Evolutionary conservation across 2,329 filamentous ascomycete genomes (phyloP).

Genomic region (Amauroascus niger): DNA sequence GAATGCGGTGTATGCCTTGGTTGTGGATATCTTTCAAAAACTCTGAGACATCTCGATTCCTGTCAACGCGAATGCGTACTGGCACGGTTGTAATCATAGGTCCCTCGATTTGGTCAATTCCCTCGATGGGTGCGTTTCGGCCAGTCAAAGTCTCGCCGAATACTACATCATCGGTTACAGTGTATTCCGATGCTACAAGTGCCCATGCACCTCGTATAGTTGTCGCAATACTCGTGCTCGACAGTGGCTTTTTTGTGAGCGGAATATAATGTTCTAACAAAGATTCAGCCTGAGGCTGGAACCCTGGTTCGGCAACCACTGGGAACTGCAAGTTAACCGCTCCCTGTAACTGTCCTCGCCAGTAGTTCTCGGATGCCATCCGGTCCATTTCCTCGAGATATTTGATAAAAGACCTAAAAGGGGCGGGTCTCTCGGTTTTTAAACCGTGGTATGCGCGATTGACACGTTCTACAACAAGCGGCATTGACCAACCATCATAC

Average conservation of each 20-base stretch:
- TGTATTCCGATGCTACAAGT: slow-evolving; percentile 9
- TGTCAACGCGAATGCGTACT: slow-evolving; percentile 30
- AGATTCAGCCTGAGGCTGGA: slow-evolving; percentile 35
- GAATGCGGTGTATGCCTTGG: slow-evolving; percentile 42
- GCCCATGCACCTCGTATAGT: slow-evolving; percentile 13
- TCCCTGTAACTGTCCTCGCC: slow-evolving; percentile 40
- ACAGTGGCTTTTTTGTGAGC: slow-evolving; percentile 25
- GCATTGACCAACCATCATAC: slow-evolving; percentile 34
- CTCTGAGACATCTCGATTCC: slow-evolving; percentile 30
- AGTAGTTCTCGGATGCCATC: slow-evolving; percentile 38
- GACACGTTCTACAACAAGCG: slow-evolving; percentile 28
- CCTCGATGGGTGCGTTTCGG: slow-evolving; percentile 31
- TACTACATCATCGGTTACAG: slow-evolving; percentile 29
- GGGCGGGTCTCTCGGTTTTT: slow-evolving; percentile 13
- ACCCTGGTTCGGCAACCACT: slow-evolving; percentile 39
- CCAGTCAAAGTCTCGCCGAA: slow-evolving; percentile 39
- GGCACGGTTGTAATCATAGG: slow-evolving; percentile 39
- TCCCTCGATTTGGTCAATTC: slow-evolving; percentile 36
- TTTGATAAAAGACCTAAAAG: slow-evolving; percentile 44
- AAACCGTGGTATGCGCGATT: slow-evolving; percentile 19
- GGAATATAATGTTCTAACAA: slow-evolving; percentile 23
- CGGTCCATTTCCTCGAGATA: slow-evolving; percentile 38
- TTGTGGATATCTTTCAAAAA: slow-evolving; percentile 48
- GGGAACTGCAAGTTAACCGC: slow-evolving; percentile 41
- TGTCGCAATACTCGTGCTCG: slow-evolving; percentile 27